Base-by-base conservation (phyloP, 2,329 filamentous ascomycete genomes). In the Pseudogymnoascus sp. region DNA sequence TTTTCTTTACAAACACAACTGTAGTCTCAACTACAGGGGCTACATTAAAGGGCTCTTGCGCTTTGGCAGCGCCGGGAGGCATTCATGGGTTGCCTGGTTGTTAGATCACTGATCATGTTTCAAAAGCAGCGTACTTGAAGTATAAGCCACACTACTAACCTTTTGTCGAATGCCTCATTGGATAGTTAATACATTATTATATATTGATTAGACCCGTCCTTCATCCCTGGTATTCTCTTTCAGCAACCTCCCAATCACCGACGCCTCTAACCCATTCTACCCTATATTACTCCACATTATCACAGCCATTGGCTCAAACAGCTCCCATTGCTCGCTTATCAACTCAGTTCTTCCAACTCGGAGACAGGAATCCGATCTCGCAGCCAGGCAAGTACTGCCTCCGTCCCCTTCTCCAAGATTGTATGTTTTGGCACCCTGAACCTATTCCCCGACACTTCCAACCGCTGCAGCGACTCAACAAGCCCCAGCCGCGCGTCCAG, bases 351-450 rank as follows among this genome's bases (percentile, higher is more conserved):
- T 35, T 55, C 49, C 35, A 60, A 35, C 41, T 72, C 71, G 3
- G 65, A 66, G 74, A 79, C 81, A 81, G 90, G 86, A 36, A 96
- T 88, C 62, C 88, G 83, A 28, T 91, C 89, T 64, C 90, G 83
- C 60, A 97, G 75, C 89, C 91, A 96, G 59, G 86, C 81, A 67
- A 97, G 77, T 0, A 91, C 87, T 2, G 90, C 88, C 69, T 96
- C 91, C 0, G 92, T 97, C 0, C 93, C 93, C 65, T 91, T 89
- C 64, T 93, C 89, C 58, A 97, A 77, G 5, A 96, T 83, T 66
- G 89, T 89, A 78, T 89, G 92, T 62, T 90, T 85, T 0, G 93
- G 93, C 33, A 97, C 91, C 33, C 91, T 82, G 76, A 97, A 97
- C 33, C 86, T 82, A 72, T 97, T 97, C 0, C 92, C 92, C 28